These are phyloP conservation scores for Mallotus japonicus DNA, from an alignment of 441 rosid genomes.

Conservation along the genomic window DNA sequence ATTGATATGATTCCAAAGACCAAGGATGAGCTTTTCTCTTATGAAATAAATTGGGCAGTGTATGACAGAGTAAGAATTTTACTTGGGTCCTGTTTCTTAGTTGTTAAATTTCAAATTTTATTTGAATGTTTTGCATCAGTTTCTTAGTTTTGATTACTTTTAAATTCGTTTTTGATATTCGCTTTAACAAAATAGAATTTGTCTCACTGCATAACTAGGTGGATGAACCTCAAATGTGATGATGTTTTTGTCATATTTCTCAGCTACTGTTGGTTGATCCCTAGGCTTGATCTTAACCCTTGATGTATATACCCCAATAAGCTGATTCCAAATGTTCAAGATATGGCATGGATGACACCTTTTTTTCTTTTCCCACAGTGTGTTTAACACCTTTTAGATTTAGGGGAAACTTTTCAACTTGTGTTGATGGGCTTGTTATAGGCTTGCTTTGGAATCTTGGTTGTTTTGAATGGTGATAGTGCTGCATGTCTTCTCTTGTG, in stretches of 20 bases:
- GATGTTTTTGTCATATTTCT: background rate
- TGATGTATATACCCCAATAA: background rate
- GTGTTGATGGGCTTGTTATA: background rate
- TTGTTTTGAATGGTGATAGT: background rate
- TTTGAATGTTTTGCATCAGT: constrained; percentile 1
- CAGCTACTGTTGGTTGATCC: background rate
- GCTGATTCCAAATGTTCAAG: background rate
- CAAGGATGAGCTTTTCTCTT: constrained; percentile 89
- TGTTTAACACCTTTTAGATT: background rate
- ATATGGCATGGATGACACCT: background rate
- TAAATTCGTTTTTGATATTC: background rate
- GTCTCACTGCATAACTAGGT: background rate
- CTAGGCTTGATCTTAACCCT: background rate
- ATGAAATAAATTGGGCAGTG: constrained; percentile 88
- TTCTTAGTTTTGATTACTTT: constrained; percentile 1
- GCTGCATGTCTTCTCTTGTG: background rate
- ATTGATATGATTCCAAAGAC: constrained; percentile 98
- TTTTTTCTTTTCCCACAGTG: background rate
- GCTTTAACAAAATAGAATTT: background rate
- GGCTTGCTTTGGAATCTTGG: background rate
- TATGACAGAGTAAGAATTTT: constrained; percentile 70
- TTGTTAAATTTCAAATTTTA: background rate
- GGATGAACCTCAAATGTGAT: background rate
- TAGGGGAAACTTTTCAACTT: background rate
- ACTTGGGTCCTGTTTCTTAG: background rate